A percentile compares a stretch with the other conserved stretches of the same genome.
phyloP scores from a whole-genome alignment of 1,284 basidiomycete genomes.

The Cryptococcus sp. region DNA sequence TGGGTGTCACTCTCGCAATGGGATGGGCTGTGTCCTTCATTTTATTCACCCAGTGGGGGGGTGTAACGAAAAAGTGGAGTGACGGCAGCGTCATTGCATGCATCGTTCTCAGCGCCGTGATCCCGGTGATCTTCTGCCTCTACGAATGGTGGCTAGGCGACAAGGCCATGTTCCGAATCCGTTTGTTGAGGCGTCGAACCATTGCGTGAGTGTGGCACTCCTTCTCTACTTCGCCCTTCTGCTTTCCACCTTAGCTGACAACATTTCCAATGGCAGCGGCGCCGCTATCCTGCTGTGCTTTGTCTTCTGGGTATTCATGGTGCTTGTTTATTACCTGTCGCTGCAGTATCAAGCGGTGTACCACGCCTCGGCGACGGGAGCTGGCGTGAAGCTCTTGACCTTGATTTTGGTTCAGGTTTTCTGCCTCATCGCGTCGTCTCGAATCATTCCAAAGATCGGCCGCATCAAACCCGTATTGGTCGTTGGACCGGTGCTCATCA shows the following conservation, averaged over 20 bases:
- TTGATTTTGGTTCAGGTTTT: constrained; percentile 50
- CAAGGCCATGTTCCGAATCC: constrained; percentile 52
- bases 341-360: constrained; percentile 47
- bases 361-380: constrained; percentile 46
- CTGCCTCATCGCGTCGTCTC: constrained; percentile 42
- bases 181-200: constrained; percentile 46
- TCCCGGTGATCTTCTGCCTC: constrained; percentile 40
- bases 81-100: constrained; percentile 50
- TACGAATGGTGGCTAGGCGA: constrained; percentile 51
- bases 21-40: constrained; percentile 44
- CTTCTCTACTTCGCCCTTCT: constrained; percentile 1
- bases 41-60: constrained; percentile 49
- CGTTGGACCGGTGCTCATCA: constrained; percentile 41
- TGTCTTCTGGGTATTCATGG: constrained; percentile 49
- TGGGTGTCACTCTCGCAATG: constrained; percentile 42
- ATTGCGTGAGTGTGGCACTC: constrained; percentile 33
- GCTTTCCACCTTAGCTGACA: background rate
- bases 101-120: constrained; percentile 48
- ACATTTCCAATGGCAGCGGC: constrained; percentile 23
- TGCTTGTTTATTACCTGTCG: constrained; percentile 46
- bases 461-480: constrained; percentile 48
- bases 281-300: constrained; percentile 32
- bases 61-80: constrained; percentile 50
- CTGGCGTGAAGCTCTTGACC: constrained; percentile 48
- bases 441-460: constrained; percentile 44